These are phyloP conservation scores for Jimgerdemannia lactiflua DNA, from an alignment of 192 early-diverging fungal species.

Conservation along the genomic window DNA sequence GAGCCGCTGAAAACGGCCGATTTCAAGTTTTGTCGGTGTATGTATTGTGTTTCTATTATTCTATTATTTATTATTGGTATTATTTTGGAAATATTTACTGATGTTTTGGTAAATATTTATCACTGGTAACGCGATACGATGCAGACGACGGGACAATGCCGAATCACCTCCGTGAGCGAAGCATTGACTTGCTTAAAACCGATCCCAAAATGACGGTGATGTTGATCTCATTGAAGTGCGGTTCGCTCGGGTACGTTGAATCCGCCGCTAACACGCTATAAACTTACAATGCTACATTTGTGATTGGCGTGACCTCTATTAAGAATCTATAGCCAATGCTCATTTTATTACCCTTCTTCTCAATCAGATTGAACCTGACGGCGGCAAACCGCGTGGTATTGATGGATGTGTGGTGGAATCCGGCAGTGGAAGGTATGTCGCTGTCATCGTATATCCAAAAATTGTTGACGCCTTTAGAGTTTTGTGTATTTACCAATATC, in stretches of 20 bases:
- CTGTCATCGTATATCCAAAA: too few relatives aligned
- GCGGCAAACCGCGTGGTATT: conserved; percentile 71
- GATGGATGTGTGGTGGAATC: conserved; percentile 84
- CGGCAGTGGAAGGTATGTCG: conserved; percentile 57
- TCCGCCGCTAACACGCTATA: not conserved
- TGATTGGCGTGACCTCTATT: too few relatives aligned
- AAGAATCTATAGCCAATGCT: too few relatives aligned
- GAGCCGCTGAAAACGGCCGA: conserved; percentile 30
- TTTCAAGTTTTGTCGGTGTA: conserved; percentile 40
- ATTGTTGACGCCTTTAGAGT: not conserved
- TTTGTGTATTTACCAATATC: not conserved
- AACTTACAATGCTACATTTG: too few relatives aligned
- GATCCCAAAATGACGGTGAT: conserved; percentile 59
- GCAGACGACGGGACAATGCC: conserved; percentile 33
- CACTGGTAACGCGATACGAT: not conserved
- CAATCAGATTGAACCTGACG: conserved; percentile 74
- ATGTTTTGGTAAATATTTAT: too few relatives aligned
- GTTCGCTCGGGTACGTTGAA: conserved; percentile 31
- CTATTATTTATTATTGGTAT: not conserved
- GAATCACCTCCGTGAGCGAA: conserved; percentile 50
- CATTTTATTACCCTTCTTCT: conserved; percentile 11
- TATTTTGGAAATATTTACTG: not conserved
- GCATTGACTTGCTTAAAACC: conserved; percentile 57
- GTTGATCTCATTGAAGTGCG: conserved; percentile 50
- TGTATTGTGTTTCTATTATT: not conserved